Evolutionary conservation across 2,329 filamentous ascomycete species (phyloP), one percentile per base, ranked within the genome.

Genomic region (Fusarium stilboides): DNA sequence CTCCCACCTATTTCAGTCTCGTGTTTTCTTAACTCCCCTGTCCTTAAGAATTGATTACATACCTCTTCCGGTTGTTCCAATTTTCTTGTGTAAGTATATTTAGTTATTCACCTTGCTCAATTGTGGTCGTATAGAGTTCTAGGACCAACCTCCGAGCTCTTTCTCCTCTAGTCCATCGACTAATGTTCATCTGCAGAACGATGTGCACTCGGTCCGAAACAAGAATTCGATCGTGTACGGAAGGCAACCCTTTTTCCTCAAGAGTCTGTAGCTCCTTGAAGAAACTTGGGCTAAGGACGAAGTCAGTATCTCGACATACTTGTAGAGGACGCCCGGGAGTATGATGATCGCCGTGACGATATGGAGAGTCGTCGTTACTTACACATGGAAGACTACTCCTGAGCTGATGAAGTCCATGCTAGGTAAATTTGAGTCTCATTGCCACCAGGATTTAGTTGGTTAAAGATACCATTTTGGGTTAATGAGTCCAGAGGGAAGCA

Each of bases 161-260:
- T 53, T 45, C 42, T 66, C 62, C 42, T 68, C 62, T 19, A 66
- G 62, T 28, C 62, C 57, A 17, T 67, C 58, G 33, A 63, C 55
- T 17, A 3, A 56, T 54, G 58, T 66, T 62, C 39, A 66, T 55
- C 37, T 68, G 57, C 19, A 68, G 51, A 20, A 54, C 31, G 13
- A 66, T 57, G 12, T 66, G 62, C 10, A 47, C 45, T n/a, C 62
- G 50, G 34, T 68, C 62, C 39, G 62, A 68, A 12, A 68, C 65
- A 4, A 62, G 50, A n/a, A 65, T 61, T n/a, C 42, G 37, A 24
- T 62, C 50, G 17, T 50, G 39, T 22, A 65, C 62, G 8, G 39
- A 47, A 6, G 42, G 43, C 2, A 68, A 40, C 33, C 62, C 64
- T 51, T 65, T 63, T 4, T 47, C 31, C 14, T 63, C 50, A 15